Conservation (phyloP, 306 rosid genomes). For the Clitoria ternatea region DNA sequence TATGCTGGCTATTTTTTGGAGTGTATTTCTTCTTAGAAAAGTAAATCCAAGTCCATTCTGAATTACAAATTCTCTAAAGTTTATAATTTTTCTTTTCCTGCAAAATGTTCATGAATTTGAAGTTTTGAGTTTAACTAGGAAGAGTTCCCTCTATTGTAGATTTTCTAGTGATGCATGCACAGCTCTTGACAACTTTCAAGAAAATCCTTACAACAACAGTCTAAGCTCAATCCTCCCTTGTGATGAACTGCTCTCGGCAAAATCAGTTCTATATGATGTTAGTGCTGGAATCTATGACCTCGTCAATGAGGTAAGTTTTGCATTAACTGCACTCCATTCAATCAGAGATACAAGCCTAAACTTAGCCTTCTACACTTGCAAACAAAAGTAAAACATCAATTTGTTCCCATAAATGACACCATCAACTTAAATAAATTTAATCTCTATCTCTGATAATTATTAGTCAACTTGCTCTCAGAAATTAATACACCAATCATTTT, state of each 20-base stretch:
- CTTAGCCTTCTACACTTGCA: not conserved
- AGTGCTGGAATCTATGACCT: slow-evolving; percentile 61
- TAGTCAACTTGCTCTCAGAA: not conserved
- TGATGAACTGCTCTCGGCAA: slow-evolving; percentile 60
- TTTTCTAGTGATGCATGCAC: slow-evolving; percentile 73
- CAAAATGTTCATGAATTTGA: not conserved
- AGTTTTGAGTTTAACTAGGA: not conserved
- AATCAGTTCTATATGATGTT: slow-evolving; percentile 47
- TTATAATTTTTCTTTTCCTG: not conserved
- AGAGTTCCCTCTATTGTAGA: slow-evolving; percentile 34
- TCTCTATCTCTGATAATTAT: not conserved
- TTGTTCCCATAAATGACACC: not conserved
- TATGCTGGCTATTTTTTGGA: slow-evolving; percentile 79
- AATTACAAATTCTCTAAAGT: not conserved
- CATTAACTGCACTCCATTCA: not conserved
- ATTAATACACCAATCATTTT: no score
- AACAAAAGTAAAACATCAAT: not conserved
- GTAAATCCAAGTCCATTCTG: slow-evolving; percentile 38
- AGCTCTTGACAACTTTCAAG: slow-evolving; percentile 67
- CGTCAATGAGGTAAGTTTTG: slow-evolving; percentile 51
- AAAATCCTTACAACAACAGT: slow-evolving; percentile 72
- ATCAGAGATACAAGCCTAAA: not conserved
- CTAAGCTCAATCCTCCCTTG: slow-evolving; percentile 83
- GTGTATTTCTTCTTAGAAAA: slow-evolving; percentile 61
- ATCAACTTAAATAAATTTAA: not conserved